Base-by-base conservation (phyloP, 2,329 filamentous ascomycete genomes). In the Lachnellula occidentalis region DNA sequence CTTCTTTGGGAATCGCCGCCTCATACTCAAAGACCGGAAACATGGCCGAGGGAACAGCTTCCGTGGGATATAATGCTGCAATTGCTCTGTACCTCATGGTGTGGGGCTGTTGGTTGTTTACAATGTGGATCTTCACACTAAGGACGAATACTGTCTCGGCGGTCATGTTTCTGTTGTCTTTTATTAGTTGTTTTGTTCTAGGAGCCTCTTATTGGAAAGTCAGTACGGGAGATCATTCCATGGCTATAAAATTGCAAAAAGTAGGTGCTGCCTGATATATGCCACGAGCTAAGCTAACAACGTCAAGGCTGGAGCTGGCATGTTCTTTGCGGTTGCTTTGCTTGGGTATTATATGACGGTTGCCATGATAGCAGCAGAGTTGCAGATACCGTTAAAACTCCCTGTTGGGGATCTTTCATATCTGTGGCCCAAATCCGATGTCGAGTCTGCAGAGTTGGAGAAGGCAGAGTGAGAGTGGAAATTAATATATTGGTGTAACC, bases 311-410 rank as follows among this genome's bases (percentile, higher is more conserved):
- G 72, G 71, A 3, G 73, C 71, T 3, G 72, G 70, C 2, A 56
- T 74, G 8, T 60, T 74, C 22, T 79, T 80, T 54, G 66, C 78
- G 1, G 74, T 77, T 1, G 76, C 72, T 0, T 21, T 72, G 0
- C 59, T 79, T 4, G 77, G 77, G 1, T 80, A 76, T 74, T 79
- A 79, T 56, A 77, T 79, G 67, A 74, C 74, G 9, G 73, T 79
- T 48, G 76, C 78, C 5, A 79, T 79, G 54, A 78, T 79, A 74
- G 72, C 74, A 1, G 75, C 72, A 3, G 77, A 80, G 67, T 79
- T 79, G 75, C 70, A 76, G 4, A 73, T 79, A 51, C 72, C 73
- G 0, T 56, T 79, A 37, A 74, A 69, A 27, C 68, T 79, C 2
- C 77, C 77, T 0, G 75, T 80, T 1, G 76, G 76, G 4, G 77